A percentile compares a stretch with the other conserved stretches of the same genome.
Conservation (phyloP, 2,329 filamentous ascomycete genomes). For the Macrophomina pseudophaseolina region DNA sequence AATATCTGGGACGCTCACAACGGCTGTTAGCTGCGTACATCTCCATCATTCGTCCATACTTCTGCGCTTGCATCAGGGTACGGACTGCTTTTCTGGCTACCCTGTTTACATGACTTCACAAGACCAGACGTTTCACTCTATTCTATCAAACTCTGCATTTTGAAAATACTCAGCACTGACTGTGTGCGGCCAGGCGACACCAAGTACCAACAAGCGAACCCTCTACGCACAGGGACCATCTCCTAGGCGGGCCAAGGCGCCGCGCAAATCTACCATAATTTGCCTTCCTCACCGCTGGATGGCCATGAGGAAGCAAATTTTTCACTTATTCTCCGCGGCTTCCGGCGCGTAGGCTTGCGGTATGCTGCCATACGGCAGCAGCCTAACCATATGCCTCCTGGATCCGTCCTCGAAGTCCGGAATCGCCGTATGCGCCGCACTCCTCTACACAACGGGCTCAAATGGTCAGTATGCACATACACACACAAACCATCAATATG, state of each 20-base stretch:
- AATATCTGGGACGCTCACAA: too few relatives aligned
- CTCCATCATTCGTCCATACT: too few relatives aligned
- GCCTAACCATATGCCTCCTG: slow-evolving; percentile 18
- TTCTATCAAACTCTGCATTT: not conserved
- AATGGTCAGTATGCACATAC: not conserved
- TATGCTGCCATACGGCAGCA: slow-evolving; percentile 15
- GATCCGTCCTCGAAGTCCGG: slow-evolving; percentile 11
- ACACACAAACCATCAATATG: not conserved
- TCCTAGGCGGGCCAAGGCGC: too few relatives aligned
- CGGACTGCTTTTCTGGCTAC: too few relatives aligned
- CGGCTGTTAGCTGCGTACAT: too few relatives aligned
- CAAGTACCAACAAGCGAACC: slow-evolving; percentile 2
- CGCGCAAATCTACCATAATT: too few relatives aligned
- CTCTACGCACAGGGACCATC: too few relatives aligned
- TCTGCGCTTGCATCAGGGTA: too few relatives aligned
- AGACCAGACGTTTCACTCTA: not conserved
- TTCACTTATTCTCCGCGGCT: not conserved
- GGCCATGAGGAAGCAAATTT: not conserved
- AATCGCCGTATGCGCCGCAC: slow-evolving; percentile 19
- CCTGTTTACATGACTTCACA: not conserved
- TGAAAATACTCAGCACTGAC: not conserved
- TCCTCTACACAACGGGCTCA: not conserved
- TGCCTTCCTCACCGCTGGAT: too few relatives aligned
- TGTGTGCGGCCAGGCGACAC: slow-evolving; percentile 1
- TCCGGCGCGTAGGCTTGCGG: not conserved